Conservation (phyloP, 306 rosid genomes). For the Crataegus laevigata region DNA sequence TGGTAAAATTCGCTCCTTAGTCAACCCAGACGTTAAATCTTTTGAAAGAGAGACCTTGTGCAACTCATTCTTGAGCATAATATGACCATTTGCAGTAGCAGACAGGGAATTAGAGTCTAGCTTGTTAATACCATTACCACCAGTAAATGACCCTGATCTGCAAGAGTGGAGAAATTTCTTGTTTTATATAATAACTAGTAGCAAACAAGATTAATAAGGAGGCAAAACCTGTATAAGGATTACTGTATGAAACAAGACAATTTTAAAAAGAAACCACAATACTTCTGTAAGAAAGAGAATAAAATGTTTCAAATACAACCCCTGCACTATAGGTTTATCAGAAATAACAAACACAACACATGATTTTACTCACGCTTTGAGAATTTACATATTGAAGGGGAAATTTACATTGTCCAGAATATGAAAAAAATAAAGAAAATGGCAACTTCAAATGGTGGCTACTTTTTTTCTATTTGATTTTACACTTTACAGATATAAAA, state of each 20-base stretch:
- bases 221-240: not conserved
- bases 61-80: constrained; percentile 45
- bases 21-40: constrained; percentile 45
- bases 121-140: constrained; percentile 35
- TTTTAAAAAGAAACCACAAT: not conserved
- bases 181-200: not conserved
- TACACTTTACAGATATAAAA: not conserved
- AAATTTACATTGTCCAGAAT: not conserved
- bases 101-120: constrained; percentile 45
- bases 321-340: not conserved
- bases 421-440: not conserved
- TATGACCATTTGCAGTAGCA: constrained; percentile 36
- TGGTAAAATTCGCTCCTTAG: constrained; percentile 39
- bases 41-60: constrained; percentile 48
- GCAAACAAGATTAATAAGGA: not conserved
- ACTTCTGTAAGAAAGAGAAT: not conserved
- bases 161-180: constrained; percentile 15
- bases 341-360: not conserved
- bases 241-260: not conserved
- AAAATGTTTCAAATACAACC: not conserved
- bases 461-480: not conserved
- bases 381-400: not conserved
- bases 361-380: not conserved
- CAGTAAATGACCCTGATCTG: constrained; percentile 56
- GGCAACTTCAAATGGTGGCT: not conserved